Percentiles rank a stretch among this genome's conserved stretches.
Conservation (phyloP, 441 rosid species). For the Mallotus japonicus region DNA sequence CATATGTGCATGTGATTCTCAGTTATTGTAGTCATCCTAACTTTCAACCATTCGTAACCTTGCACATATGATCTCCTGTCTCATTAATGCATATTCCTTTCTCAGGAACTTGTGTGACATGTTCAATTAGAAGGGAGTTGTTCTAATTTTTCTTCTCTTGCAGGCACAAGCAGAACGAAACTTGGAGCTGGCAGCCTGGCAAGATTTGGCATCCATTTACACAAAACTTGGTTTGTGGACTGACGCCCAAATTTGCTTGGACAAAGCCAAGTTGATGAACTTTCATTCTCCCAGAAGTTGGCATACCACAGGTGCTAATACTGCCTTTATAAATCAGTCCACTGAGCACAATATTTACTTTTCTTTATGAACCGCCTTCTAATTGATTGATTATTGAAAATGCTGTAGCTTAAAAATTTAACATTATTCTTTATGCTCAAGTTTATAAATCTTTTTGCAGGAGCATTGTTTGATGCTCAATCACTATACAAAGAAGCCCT, state of each 20-base stretch:
- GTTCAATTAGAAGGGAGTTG: neutral
- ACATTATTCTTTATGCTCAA: neutral
- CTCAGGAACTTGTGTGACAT: neutral
- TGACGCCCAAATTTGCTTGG: constrained; percentile 70
- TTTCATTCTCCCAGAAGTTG: constrained; percentile 71
- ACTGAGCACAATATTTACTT: neutral
- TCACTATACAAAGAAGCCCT: constrained; percentile 74
- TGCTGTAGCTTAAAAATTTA: neutral
- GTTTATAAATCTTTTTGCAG: constrained; percentile 38
- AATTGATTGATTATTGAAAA: neutral
- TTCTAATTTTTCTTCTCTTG: constrained; percentile 17
- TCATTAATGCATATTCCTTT: neutral
- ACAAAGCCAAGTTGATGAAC: constrained; percentile 64
- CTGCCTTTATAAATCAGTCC: neutral
- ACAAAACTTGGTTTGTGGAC: constrained; percentile 58
- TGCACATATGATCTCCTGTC: neutral
- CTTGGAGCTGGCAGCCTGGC: constrained; percentile 74
- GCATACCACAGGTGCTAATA: constrained; percentile 62
- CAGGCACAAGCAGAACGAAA: constrained; percentile 48
- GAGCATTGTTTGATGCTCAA: constrained; percentile 60
- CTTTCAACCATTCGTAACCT: neutral
- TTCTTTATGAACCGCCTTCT: neutral
- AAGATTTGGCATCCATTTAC: constrained; percentile 69
- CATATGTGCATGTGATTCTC: neutral
- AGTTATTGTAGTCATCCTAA: neutral